These are phyloP conservation scores for Leccinum rimulosum DNA, from an alignment of 768 basidiomycete species.

Conservation along the genomic window DNA sequence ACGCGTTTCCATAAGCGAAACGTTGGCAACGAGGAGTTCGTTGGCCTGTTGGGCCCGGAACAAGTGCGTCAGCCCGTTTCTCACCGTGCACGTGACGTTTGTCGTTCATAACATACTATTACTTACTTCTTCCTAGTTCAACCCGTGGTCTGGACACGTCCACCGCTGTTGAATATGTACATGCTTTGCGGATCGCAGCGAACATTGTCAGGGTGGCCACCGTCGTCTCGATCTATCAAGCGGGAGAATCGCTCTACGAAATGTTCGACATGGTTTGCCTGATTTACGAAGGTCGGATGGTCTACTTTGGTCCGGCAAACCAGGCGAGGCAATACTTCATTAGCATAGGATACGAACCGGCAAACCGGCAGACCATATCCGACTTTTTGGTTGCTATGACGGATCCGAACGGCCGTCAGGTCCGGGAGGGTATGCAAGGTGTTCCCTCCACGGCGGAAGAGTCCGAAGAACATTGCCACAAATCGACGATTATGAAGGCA, in stretches of 20 bases:
- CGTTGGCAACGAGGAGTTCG: constrained; percentile 65
- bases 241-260: constrained; percentile 63
- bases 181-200: constrained; percentile 65
- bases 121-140: constrained; percentile 40
- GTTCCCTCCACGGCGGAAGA: constrained; percentile 50
- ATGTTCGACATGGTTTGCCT: constrained; percentile 44
- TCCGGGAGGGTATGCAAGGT: constrained; percentile 30
- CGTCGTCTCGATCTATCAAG: constrained; percentile 84
- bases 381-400: constrained; percentile 63
- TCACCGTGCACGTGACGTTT: constrained; percentile 29
- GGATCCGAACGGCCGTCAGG: constrained; percentile 58
- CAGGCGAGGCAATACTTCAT: constrained; percentile 59
- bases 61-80: constrained; percentile 40
- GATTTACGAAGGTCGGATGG: constrained; percentile 56
- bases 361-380: constrained; percentile 57
- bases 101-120: constrained; percentile 35
- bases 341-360: constrained; percentile 53
- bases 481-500: constrained; percentile 36
- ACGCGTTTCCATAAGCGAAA: constrained; percentile 76
- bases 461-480: constrained; percentile 49
- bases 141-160: constrained; percentile 66
- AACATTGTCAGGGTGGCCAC: constrained; percentile 53
- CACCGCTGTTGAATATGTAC: constrained; percentile 73
- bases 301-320: constrained; percentile 56
- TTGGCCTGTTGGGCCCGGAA: constrained; percentile 68